Evolutionary conservation across 192 early-diverging fungal genomes (phyloP).

Genomic region (Coemansia furcata): DNA sequence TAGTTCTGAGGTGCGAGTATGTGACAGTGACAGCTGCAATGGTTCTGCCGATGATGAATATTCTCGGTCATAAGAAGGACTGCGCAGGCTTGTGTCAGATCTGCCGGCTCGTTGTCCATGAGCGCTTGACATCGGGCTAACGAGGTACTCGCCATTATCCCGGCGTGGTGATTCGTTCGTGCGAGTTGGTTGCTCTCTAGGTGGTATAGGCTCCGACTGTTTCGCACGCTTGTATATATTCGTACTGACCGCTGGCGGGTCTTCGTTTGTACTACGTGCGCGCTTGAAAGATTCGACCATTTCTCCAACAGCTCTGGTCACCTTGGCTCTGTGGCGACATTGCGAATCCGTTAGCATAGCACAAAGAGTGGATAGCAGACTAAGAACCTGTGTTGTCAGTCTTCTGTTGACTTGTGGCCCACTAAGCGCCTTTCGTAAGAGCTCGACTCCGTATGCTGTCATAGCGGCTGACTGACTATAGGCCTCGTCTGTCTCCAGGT

Average conservation of each 20-base stretch:
- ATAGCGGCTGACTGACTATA: neutral
- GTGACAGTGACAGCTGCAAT: neutral
- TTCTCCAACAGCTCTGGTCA: neutral
- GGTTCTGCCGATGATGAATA: neutral
- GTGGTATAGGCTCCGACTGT: neutral
- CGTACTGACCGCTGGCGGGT: neutral
- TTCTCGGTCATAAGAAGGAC: neutral
- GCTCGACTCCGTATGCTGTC: neutral
- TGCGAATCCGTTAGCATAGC: neutral
- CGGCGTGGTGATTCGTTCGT: neutral
- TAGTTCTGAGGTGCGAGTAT: neutral
- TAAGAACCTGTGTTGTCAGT: neutral
- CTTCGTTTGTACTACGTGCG: neutral
- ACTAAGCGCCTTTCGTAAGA: neutral
- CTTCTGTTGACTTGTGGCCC: neutral
- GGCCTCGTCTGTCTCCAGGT: neutral
- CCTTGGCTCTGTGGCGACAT: neutral
- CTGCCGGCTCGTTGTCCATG: neutral
- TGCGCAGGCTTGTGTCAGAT: neutral
- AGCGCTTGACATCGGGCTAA: neutral
- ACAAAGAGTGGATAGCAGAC: neutral
- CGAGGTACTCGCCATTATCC: neutral
- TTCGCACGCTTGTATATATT: neutral
- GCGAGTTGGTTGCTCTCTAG: neutral
- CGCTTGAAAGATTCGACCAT: neutral